Evolutionary conservation across 2,329 filamentous ascomycete species (phyloP).

Genomic region (Ustilaginoidea virens): DNA sequence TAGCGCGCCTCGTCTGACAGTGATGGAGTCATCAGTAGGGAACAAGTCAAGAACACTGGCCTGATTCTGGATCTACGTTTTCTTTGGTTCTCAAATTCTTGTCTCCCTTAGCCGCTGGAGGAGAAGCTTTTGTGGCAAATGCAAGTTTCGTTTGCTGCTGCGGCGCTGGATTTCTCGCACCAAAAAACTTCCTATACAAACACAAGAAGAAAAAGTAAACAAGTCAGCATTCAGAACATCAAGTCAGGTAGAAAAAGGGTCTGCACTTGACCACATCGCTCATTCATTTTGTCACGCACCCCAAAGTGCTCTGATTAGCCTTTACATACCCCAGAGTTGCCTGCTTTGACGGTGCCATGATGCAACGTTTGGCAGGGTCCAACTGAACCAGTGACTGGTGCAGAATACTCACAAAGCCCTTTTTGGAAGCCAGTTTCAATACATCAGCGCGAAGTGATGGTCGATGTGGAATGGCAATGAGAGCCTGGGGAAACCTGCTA

Average conservation of each 20-base stretch:
- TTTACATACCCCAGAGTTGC: conserved; percentile 80
- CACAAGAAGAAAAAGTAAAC: conserved; percentile 2
- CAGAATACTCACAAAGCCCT: conserved; percentile 3
- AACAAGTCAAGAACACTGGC: conserved; percentile 10
- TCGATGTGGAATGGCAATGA: background rate
- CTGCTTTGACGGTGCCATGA: conserved; percentile 49
- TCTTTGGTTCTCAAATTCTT: conserved; percentile 18
- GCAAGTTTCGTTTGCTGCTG: conserved; percentile 65
- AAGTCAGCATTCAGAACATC: conserved; percentile 3
- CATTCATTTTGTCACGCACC: conserved; percentile 35
- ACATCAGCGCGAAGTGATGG: background rate
- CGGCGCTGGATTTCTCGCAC: conserved; percentile 35
- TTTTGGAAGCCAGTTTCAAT: conserved; percentile 5
- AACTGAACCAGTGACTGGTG: conserved; percentile 4
- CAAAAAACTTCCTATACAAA: conserved; percentile 66
- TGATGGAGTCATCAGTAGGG: background rate
- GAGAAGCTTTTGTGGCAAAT: conserved; percentile 46
- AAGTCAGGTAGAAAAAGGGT: too few relatives aligned
- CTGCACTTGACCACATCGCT: background rate
- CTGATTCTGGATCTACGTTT: conserved; percentile 22
- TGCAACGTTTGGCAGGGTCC: conserved; percentile 6
- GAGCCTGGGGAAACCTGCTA: background rate
- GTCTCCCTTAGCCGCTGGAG: conserved; percentile 14
- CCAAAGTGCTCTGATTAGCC: conserved; percentile 55
- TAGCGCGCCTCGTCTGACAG: background rate